Evolutionary conservation across 306 rosid genomes (phyloP).

Genomic region (Lathyrus sativus): DNA sequence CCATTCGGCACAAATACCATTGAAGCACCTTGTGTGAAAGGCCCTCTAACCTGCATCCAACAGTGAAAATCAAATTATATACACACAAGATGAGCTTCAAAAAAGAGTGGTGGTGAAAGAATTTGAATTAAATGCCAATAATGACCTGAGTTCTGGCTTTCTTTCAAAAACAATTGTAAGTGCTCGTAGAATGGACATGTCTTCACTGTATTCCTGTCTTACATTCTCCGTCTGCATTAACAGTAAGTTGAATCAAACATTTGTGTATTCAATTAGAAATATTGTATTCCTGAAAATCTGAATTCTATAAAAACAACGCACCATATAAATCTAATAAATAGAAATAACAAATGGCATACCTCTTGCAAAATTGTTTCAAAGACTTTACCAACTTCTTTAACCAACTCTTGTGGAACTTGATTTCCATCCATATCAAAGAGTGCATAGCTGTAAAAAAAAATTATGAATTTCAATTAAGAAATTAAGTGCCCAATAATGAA

Average conservation of each 20-base stretch:
- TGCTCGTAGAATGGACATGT: slow-evolving; percentile 81
- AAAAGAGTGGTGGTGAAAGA: background rate
- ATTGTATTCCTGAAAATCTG: slow-evolving; percentile 9
- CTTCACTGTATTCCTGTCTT: slow-evolving; percentile 67
- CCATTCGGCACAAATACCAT: slow-evolving; percentile 99
- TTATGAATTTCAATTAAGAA: slow-evolving; percentile 29
- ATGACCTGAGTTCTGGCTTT: slow-evolving; percentile 79
- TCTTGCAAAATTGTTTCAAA: slow-evolving; percentile 78
- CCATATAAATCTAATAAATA: slow-evolving; percentile 19
- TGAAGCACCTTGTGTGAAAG: slow-evolving; percentile 86
- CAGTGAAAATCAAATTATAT: slow-evolving; percentile 20
- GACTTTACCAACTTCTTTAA: slow-evolving; percentile 66
- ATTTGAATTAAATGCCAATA: background rate
- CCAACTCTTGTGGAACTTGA: slow-evolving; percentile 90
- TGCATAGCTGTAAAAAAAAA: slow-evolving; percentile 69
- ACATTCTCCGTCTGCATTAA: slow-evolving; percentile 67
- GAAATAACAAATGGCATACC: slow-evolving; percentile 46
- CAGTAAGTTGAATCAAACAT: slow-evolving; percentile 23
- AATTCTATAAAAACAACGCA: slow-evolving; percentile 7
- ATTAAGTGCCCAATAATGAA: background rate
- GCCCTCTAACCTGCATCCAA: slow-evolving; percentile 81
- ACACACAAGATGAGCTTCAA: slow-evolving; percentile 22
- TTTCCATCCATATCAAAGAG: slow-evolving; percentile 96
- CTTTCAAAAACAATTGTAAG: slow-evolving; percentile 79
- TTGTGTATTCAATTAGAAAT: slow-evolving; percentile 9